Base-by-base conservation (phyloP, 2,329 filamentous ascomycete species). In the Alternaria dauci region DNA sequence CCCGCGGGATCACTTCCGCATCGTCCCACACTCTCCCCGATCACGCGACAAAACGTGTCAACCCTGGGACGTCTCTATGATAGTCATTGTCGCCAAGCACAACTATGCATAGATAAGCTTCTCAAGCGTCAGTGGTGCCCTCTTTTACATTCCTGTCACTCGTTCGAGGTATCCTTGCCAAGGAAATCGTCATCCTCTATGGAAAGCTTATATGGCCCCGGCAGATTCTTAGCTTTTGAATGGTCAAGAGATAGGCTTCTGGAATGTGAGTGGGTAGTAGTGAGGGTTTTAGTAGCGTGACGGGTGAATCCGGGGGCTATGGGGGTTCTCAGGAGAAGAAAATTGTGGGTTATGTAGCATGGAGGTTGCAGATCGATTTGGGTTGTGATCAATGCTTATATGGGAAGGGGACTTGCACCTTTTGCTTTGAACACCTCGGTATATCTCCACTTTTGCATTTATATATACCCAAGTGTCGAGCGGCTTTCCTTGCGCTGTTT, bases 101-200 rank as follows among this genome's bases (percentile, higher is more conserved):
- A n/a, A 5, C 4, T 2, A 6, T 25, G 12, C 16, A 16, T 2
- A 55, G 52, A 62, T 62, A 62, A 62, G 60, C 60, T 47, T 54
- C 34, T 47, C 28, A 26, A 18, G 32, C 48, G 8, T 56, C 36
- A 59, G 39, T 59, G 60, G 52, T 52, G 36, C 55, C 56, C 36
- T 34, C 56, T 26, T 48, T 36, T 5, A 23, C 26, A n/a, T 48
- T 32, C 9, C 4, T 43, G 20, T 16, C 7, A 16, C 23, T 18
- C 26, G 14, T 30, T 25, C 38, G 32, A 53, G 16, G 12, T 14
- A 42, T 34, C 7, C 18, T 6, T 28, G 2, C 41, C 47, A 62
- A 62, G 60, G 42, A 11, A 50, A 48, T 6, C 12, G 23, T 47
- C 12, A 23, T 12, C 44, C 28, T 7, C 9, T 12, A 47, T 9